phyloP scores from a whole-genome alignment of 441 rosid species.

The Daphne laureola region DNA sequence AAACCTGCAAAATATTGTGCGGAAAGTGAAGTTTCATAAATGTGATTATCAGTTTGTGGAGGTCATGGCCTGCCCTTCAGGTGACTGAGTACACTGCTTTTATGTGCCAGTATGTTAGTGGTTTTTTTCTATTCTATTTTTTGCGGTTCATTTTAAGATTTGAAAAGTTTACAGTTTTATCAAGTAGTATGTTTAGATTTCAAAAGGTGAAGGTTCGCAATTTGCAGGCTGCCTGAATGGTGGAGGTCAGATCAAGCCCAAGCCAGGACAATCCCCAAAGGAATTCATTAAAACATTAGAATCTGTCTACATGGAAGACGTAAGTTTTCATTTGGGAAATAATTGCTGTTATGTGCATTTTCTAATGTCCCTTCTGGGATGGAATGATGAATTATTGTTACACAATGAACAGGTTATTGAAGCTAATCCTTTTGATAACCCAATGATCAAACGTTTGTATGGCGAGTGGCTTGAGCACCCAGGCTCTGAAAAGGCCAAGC shows the following conservation, averaged over 20 bases:
- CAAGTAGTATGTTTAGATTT: not conserved
- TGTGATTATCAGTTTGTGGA: conserved; percentile 92
- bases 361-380: not conserved
- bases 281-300: conserved; percentile 62
- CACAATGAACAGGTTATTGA: conserved; percentile 37
- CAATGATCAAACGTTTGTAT: conserved; percentile 50
- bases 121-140: not conserved
- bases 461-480: conserved; percentile 87
- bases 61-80: conserved; percentile 99
- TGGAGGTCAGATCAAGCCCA: conserved; percentile 93
- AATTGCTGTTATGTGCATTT: not conserved
- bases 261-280: conserved; percentile 71
- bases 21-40: conserved; percentile 59
- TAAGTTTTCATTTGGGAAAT: conserved; percentile 27
- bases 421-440: conserved; percentile 70
- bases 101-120: not conserved
- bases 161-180: not conserved
- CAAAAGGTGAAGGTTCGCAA: not conserved
- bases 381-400: not conserved
- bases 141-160: not conserved
- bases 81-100: conserved; percentile 19
- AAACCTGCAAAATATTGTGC: conserved; percentile 85
- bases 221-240: conserved; percentile 80
- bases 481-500: conserved; percentile 66
- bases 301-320: conserved; percentile 61